Conservation (phyloP, 306 rosid species). For the Mimosa bimucronata region DNA sequence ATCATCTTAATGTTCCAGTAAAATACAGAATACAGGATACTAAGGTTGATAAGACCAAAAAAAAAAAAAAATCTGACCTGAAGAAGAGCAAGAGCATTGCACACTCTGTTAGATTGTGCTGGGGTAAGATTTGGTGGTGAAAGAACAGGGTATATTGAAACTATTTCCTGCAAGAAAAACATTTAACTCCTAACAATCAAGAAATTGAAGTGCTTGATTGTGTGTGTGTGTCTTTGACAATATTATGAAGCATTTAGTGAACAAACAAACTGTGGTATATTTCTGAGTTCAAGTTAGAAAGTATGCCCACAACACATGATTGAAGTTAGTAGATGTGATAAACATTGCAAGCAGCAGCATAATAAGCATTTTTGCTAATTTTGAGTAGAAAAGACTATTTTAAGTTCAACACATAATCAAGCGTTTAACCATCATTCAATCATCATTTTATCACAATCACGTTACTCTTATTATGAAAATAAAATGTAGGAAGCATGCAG, state of each 20-base stretch:
- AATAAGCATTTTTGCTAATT: conserved; percentile 5
- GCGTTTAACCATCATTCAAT: background rate
- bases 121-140: conserved; percentile 95
- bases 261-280: conserved; percentile 9
- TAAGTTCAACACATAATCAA: conserved; percentile 16
- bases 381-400: conserved; percentile 9
- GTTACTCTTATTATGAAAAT: conserved; percentile 4
- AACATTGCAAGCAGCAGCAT: background rate
- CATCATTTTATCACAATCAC: conserved; percentile 11
- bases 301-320: conserved; percentile 3
- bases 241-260: background rate
- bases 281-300: background rate
- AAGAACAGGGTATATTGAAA: conserved; percentile 91
- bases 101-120: conserved; percentile 89
- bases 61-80: conserved; percentile 60
- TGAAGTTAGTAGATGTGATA: background rate
- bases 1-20: background rate
- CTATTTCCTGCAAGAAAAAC: conserved; percentile 75
- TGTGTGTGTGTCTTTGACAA: background rate
- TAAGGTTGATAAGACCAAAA: conserved; percentile 19
- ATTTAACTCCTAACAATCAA: conserved; percentile 26
- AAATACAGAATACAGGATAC: conserved; percentile 24
- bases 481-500: conserved; percentile 12
- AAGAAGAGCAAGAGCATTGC: conserved; percentile 98
- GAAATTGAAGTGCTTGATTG: conserved; percentile 5